These are phyloP conservation scores for Forsythia viridissima DNA, from an alignment of 257 asterid species.

Conservation along the genomic window DNA sequence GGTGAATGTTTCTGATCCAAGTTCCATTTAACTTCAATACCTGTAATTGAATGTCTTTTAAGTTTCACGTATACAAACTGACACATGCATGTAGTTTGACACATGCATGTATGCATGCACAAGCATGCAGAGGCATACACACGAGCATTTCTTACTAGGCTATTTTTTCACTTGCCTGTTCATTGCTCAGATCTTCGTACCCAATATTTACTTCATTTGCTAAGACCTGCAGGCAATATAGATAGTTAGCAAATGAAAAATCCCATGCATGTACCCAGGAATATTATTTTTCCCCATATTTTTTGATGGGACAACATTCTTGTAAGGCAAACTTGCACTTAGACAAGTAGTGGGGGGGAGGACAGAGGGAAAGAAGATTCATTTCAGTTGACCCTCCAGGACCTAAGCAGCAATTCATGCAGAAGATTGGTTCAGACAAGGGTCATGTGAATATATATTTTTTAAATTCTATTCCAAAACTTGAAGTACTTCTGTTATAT, in stretches of 20 bases:
- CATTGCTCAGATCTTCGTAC: constrained; percentile 91
- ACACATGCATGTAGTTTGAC: no score
- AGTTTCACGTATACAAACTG: background rate
- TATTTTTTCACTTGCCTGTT: constrained; percentile 61
- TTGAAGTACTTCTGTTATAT: no score
- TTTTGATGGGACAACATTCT: background rate
- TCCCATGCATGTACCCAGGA: background rate
- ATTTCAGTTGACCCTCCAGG: background rate
- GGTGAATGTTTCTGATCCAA: constrained; percentile 80
- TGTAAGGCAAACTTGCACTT: background rate
- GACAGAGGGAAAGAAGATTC: background rate
- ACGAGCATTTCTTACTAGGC: constrained; percentile 6
- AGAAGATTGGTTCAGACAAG: no score
- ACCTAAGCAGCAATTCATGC: background rate
- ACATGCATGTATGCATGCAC: no score
- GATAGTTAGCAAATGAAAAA: constrained; percentile 5
- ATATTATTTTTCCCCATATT: background rate
- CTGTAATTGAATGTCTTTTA: constrained; percentile 41
- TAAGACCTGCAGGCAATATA: constrained; percentile 56
- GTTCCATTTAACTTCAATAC: constrained; percentile 85
- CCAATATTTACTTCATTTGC: constrained; percentile 95
- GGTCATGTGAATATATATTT: no score
- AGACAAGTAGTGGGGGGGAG: background rate
- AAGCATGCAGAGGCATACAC: background rate
- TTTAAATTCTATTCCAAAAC: no score